phyloP scores from a whole-genome alignment of 2,329 filamentous ascomycete genomes.

The Trichoderma lentiforme region DNA sequence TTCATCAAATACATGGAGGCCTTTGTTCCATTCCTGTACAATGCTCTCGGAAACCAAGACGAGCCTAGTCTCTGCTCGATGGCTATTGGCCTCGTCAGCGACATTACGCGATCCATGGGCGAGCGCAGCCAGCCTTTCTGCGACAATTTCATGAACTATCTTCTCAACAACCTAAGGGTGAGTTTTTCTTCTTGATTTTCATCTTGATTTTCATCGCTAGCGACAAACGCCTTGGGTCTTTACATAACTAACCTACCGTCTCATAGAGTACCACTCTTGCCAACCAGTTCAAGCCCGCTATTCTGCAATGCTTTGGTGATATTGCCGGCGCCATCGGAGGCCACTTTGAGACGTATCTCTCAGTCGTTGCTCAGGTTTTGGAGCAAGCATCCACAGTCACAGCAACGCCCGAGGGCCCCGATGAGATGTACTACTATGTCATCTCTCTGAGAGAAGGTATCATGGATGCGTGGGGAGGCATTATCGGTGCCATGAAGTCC shows the following conservation, averaged over 20 bases:
- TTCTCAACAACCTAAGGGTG: constrained; percentile 85
- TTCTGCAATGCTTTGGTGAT: constrained; percentile 95
- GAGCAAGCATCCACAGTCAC: constrained; percentile 88
- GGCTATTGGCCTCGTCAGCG: constrained; percentile 95
- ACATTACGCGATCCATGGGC: constrained; percentile 88
- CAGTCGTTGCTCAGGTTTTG: constrained; percentile 87
- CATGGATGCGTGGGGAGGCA: constrained; percentile 98
- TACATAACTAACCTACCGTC: background rate
- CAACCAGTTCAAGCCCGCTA: constrained; percentile 97
- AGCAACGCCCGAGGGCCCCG: constrained; percentile 73
- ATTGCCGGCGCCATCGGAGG: constrained; percentile 92
- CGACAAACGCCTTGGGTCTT: background rate
- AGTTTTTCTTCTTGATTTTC: constrained; percentile 29
- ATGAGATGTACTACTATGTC: constrained; percentile 97
- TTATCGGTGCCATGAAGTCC: constrained; percentile 88
- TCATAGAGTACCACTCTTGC: constrained; percentile 72
- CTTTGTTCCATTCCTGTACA: constrained; percentile 89
- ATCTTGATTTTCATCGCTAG: background rate
- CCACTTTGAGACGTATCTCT: constrained; percentile 88
- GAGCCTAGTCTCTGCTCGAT: constrained; percentile 92
- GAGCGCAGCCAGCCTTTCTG: constrained; percentile 92
- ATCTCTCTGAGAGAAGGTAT: constrained; percentile 93
- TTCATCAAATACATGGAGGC: constrained; percentile 98
- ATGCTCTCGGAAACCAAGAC: constrained; percentile 91
- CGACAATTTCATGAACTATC: constrained; percentile 96